Percentiles rank a stretch among this genome's conserved stretches.
Conservation (phyloP, 83 land plant species). For the Thuja plicata region DNA sequence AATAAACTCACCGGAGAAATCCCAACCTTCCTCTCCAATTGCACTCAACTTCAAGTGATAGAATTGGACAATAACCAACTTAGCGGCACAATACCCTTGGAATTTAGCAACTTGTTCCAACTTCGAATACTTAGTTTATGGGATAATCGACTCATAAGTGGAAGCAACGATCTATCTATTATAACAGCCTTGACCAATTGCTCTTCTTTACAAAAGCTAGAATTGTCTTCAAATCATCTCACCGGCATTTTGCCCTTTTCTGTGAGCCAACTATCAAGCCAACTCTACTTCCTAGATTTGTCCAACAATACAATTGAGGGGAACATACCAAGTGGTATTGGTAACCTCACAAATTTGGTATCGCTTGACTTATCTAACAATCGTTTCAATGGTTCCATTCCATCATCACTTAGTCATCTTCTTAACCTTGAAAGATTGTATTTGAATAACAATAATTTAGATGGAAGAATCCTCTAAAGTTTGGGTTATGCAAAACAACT, state of each 20-base stretch:
- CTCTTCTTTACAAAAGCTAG: too few species aligned
- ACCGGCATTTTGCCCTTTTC: constrained; percentile 17
- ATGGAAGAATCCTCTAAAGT: too few species aligned
- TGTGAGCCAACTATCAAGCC: too few species aligned
- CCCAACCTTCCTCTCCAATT: not conserved
- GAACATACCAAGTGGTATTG: too few species aligned
- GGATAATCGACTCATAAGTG: not conserved
- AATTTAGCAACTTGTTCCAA: constrained; percentile 32
- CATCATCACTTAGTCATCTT: too few species aligned
- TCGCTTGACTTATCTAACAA: constrained; percentile 39
- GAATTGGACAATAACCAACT: constrained; percentile 30
- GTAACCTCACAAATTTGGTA: too few species aligned
- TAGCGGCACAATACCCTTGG: constrained; percentile 32
- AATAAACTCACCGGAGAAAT: not conserved
- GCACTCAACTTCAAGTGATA: constrained; percentile 18
- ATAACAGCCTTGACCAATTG: too few species aligned
- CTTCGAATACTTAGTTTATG: too few species aligned
- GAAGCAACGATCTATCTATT: not conserved
- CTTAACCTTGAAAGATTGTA: too few species aligned
- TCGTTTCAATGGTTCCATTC: constrained; percentile 28
- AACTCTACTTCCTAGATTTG: too few species aligned
- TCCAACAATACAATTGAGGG: too few species aligned
- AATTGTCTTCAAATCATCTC: constrained; percentile 36
- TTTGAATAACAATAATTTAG: too few species aligned
- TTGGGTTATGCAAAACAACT: not conserved